phyloP scores from a whole-genome alignment of 2,329 filamentous ascomycete species.

The Macrophomina tecta region DNA sequence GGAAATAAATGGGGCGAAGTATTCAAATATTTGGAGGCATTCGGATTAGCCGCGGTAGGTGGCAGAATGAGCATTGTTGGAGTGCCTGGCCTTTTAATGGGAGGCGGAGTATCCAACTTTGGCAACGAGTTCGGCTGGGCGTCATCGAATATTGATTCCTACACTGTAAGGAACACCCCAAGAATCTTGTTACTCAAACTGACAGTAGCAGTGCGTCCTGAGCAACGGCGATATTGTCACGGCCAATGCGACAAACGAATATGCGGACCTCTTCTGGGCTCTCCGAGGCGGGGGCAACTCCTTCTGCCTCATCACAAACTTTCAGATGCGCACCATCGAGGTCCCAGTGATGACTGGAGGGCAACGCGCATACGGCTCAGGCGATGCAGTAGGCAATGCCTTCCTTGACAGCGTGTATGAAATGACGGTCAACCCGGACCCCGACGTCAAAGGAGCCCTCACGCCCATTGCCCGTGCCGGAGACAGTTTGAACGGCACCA shows the following conservation, averaged over 20 bases:
- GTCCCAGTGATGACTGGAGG: slow-evolving; percentile 29
- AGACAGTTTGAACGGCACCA: slow-evolving; percentile 30
- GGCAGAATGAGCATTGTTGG: slow-evolving; percentile 53
- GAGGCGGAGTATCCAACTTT: slow-evolving; percentile 42
- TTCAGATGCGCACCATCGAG: slow-evolving; percentile 31
- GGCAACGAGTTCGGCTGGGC: slow-evolving; percentile 53
- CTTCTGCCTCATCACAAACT: slow-evolving; percentile 40
- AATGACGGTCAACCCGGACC: slow-evolving; percentile 24
- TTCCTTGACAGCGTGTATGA: slow-evolving; percentile 31
- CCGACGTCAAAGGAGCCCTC: slow-evolving; percentile 28
- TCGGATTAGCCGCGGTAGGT: slow-evolving; percentile 35
- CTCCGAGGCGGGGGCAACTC: slow-evolving; percentile 45
- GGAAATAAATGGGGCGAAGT: slow-evolving; percentile 41
- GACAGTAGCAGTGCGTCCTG: not conserved
- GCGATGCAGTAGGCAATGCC: slow-evolving; percentile 3
- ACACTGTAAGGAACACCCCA: slow-evolving; percentile 49
- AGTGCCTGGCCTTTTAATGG: slow-evolving; percentile 55
- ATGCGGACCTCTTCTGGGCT: slow-evolving; percentile 45
- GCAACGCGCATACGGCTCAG: slow-evolving; percentile 31
- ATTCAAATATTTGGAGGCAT: slow-evolving; percentile 35
- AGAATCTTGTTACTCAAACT: not conserved
- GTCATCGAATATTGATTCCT: slow-evolving; percentile 54
- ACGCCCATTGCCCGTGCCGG: slow-evolving; percentile 34
- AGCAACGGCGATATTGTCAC: slow-evolving; percentile 50
- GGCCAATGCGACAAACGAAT: slow-evolving; percentile 17